A percentile compares a stretch with the other conserved stretches of the same genome.
Evolutionary conservation across 257 asterid genomes (phyloP).

Genomic region (Striga asiatica): DNA sequence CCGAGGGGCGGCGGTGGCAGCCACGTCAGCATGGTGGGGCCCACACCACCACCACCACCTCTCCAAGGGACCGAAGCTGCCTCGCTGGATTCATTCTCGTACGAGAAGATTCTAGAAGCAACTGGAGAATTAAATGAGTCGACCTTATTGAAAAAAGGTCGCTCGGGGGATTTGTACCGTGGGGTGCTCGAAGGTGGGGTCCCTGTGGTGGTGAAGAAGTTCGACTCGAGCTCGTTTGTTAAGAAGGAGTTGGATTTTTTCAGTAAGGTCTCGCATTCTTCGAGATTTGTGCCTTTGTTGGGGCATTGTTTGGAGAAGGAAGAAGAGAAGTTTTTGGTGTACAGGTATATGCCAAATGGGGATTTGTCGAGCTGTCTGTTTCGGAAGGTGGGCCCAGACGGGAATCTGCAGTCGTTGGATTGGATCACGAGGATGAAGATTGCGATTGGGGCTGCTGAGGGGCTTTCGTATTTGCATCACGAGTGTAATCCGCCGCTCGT

Average conservation of each 20-base stretch:
- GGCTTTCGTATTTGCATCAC: conserved; percentile 74
- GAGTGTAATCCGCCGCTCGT: conserved; percentile 85
- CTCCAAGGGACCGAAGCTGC: too few species aligned
- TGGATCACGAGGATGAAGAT: conserved; percentile 94
- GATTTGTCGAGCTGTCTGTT: conserved; percentile 77
- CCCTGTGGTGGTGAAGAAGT: conserved; percentile 57
- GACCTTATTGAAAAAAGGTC: conserved; percentile 67
- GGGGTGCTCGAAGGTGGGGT: conserved; percentile 75
- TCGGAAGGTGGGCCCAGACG: conserved; percentile 50
- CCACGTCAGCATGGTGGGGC: conserved; percentile 50
- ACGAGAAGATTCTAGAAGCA: conserved; percentile 75
- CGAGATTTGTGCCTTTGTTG: conserved; percentile 71
- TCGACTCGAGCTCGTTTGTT: conserved; percentile 39
- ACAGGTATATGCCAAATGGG: conserved; percentile 76
- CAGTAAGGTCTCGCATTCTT: conserved; percentile 60
- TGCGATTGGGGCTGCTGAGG: conserved; percentile 94
- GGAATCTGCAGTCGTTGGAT: conserved; percentile 71
- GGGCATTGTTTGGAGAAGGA: conserved; percentile 95
- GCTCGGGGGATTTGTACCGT: conserved; percentile 67
- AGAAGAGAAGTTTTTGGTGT: conserved; percentile 65
- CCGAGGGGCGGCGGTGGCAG: conserved; percentile 58
- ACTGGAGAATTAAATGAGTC: conserved; percentile 47
- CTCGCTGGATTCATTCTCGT: conserved; percentile 52
- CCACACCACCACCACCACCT: conserved; percentile 45
- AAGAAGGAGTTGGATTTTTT: conserved; percentile 67